Conservation (phyloP, 2,329 filamentous ascomycete genomes). For the Paecilomyces sp. region DNA sequence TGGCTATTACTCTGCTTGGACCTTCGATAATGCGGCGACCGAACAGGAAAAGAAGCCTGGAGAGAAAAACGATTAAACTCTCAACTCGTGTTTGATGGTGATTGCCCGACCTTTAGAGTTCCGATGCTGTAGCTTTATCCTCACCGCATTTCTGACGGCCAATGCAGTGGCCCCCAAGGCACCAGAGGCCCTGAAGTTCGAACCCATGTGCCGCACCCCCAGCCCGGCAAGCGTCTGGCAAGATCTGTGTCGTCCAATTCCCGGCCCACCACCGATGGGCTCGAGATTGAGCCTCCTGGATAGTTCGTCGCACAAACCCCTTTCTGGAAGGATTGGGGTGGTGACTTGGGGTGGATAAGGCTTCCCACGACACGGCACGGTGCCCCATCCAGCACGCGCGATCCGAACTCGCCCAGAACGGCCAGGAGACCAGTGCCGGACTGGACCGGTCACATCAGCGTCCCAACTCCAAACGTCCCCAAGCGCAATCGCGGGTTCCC, state of each 20-base stretch:
- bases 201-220: neutral
- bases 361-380: neutral
- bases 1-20: neutral
- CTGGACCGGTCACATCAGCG: neutral
- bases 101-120: neutral
- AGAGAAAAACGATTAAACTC: too few relatives aligned
- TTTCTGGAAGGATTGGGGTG: neutral
- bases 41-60: too few relatives aligned
- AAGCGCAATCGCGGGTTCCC: neutral
- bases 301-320: neutral
- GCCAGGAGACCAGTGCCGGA: neutral
- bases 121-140: neutral
- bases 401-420: neutral
- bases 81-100: neutral
- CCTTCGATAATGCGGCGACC: neutral
- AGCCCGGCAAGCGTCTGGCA: neutral
- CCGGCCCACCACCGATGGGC: neutral
- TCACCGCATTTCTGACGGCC: neutral
- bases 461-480: neutral
- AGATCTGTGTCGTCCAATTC: neutral
- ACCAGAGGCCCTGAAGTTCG: neutral
- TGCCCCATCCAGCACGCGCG: neutral
- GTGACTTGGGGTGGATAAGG: neutral
- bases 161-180: neutral
- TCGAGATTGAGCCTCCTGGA: neutral